Evolutionary conservation across 2,329 filamentous ascomycete genomes (phyloP), one percentile per base, ranked within the genome.

Genomic region (Arthrobotrys sinensis): DNA sequence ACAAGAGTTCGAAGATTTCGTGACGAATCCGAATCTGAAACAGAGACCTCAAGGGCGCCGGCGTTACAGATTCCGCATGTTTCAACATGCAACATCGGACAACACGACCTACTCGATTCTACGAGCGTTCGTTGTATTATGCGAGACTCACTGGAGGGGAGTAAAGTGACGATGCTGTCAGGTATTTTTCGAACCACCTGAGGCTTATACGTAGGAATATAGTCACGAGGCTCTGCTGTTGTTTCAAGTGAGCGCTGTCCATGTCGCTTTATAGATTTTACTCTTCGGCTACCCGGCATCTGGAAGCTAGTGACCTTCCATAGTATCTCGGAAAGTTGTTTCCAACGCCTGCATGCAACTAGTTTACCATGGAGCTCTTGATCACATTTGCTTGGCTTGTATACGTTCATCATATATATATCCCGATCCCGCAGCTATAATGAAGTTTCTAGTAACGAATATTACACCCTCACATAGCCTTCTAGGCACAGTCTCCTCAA

Each of bases 41-140:
- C 55, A 4, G 24, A 5, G 12, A 53, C 50, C 19, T 40, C 34
- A 10, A 28, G 34, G 34, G 40, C 34, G 36, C 36, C 19, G 19
- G 19, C 16, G 53, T 60, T 60, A 60, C 53, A 43, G 53, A 60
- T 60, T 43, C 53, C 36, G 36, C 28, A 43, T 43, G 55, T 60
- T 60, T 60, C 55, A 60, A 40, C 52, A 60, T 60, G 55, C 55
- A 60, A 60, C 55, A 60, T n/a, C 36, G 8, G 16, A 57, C 55
- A 43, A 60, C 36, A 43, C 55, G 55, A 60, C 55, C 32, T 55
- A 19, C 52, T 4, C 14, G 6, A 16, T 16, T 1, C 48, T 16
- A n/a, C 11, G 5, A 11, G 11, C n/a, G n/a, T 16, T 16, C n/a
- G 40, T 16, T 16, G 40, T 6, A 45, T 45, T 45, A 16, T 45